A percentile compares a stretch with the other conserved stretches of the same genome.
These are phyloP conservation scores for Arthrobotrys sphaeroides DNA, from an alignment of 2,329 filamentous ascomycete species.

Conservation along the genomic window DNA sequence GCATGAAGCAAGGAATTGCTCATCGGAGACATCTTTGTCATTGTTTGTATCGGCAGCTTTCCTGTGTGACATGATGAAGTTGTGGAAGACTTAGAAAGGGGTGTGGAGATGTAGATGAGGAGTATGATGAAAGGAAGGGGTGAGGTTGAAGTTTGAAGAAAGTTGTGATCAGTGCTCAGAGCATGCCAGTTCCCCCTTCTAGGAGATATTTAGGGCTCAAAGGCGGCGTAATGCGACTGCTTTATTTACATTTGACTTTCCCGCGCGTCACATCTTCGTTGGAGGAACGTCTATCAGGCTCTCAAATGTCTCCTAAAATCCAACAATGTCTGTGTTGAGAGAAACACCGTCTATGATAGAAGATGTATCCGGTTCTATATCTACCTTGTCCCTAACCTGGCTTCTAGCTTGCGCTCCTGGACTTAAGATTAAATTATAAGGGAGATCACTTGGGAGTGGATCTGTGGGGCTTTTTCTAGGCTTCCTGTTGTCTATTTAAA, in stretches of 20 bases:
- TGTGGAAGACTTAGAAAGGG: background rate
- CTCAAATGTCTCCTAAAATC: background rate
- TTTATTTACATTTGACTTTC: conserved; percentile 7
- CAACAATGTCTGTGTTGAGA: conserved; percentile 16
- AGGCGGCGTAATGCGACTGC: conserved; percentile 5
- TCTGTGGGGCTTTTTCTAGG: no score
- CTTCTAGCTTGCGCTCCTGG: no score
- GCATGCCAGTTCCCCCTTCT: background rate
- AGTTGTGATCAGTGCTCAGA: background rate
- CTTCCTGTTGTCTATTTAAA: background rate
- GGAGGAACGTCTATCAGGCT: background rate
- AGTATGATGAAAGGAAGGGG: background rate
- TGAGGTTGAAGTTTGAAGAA: background rate
- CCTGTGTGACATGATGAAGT: background rate
- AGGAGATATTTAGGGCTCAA: background rate
- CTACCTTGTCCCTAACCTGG: no score
- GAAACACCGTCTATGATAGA: background rate
- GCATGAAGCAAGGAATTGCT: background rate
- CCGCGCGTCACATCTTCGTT: background rate
- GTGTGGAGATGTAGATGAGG: background rate
- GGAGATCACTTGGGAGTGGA: no score
- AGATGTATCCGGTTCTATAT: background rate
- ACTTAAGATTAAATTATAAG: no score
- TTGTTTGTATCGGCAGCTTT: background rate
- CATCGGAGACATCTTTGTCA: background rate